A percentile compares a stretch with the other conserved stretches of the same genome.
phyloP scores from a whole-genome alignment of 371 early-diverging fungal genomes.

The Nematocida sp. region DNA sequence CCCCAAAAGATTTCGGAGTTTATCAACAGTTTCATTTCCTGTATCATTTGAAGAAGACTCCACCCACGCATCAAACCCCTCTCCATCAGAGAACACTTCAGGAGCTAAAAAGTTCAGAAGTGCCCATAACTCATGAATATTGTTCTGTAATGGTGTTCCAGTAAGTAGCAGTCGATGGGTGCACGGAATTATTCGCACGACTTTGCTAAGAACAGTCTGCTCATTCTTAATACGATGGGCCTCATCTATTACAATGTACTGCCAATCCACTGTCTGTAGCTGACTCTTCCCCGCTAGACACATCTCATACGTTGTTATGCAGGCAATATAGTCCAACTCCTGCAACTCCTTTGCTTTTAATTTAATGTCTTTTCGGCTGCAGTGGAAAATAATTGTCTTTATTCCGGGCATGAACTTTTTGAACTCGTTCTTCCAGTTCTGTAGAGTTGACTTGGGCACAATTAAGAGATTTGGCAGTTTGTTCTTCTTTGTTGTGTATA shows the following conservation, averaged over 20 bases:
- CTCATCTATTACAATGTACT: conserved; percentile 63
- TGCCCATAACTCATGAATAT: conserved; percentile 63
- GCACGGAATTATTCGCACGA: conserved; percentile 56
- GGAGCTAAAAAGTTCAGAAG: conserved; percentile 62
- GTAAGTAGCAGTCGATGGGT: conserved; percentile 55
- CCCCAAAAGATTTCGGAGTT: conserved; percentile 49
- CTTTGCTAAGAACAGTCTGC: conserved; percentile 60
- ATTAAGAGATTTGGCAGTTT: conserved; percentile 60
- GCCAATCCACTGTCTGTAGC: conserved; percentile 52
- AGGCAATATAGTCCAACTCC: conserved; percentile 78
- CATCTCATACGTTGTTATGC: conserved; percentile 64
- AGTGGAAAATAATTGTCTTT: conserved; percentile 71
- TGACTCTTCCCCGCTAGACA: conserved; percentile 43
- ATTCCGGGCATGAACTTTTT: conserved; percentile 59
- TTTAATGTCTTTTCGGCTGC: conserved; percentile 76
- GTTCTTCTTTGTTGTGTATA: conserved; percentile 61
- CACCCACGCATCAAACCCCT: conserved; percentile 62
- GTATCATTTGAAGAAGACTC: conserved; percentile 32
- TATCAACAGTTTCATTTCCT: conserved; percentile 52
- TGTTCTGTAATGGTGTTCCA: conserved; percentile 63
- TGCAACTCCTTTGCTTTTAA: conserved; percentile 91
- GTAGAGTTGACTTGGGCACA: conserved; percentile 61
- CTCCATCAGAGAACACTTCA: conserved; percentile 60
- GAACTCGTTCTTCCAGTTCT: conserved; percentile 65
- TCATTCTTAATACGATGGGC: conserved; percentile 63